Evolutionary conservation across 495 filamentous ascomycete species (phyloP), one percentile per base, ranked within the genome.

Genomic region (Xylaria acuta): DNA sequence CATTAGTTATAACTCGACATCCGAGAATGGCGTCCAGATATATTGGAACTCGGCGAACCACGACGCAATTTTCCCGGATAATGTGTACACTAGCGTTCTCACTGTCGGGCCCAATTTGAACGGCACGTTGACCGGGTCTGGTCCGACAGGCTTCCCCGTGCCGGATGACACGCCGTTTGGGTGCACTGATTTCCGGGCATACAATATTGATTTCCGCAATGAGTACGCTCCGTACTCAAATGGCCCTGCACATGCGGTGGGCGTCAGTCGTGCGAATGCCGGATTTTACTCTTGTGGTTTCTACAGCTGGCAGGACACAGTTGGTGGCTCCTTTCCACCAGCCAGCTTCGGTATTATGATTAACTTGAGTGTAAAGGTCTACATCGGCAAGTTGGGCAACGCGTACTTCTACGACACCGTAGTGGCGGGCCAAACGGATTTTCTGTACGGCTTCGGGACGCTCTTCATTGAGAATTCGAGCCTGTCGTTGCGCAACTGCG

Each of bases 191-290:
- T 90, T 90, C 79, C 80, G 88, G 43, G 85, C 81, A 0, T 90
- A 90, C 74, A 90, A 90, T 73, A 77, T 90, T 56, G 85, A 90
- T 72, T 88, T 90, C 74, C 80, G 80, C 20, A 90, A 90, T 22
- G 84, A 82, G n/a, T 89, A 82, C 74, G 75, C 82, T 0, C 84
- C 85, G 1, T 88, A 87, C 67, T 83, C 82, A 20, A 84, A 81
- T 70, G 86, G 85, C 2, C 89, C 88, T 1, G 83, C 84, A n/a
- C 83, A 88, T 51, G 88, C 88, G 2, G 72, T 90, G 41, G 86
- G 83, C 56, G 82, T 88, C 36, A 86, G 84, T 67, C 85, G 86
- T 36, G 86, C 88, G 2, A 90, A 91, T 76, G 84, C 86, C 5
- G 86, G 86, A 0, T 91, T 90, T 75, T 90, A 90, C 73, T 85